Evolutionary conservation across 139 green algal genomes (phyloP).

Genomic region (Coccomyxa sp.): DNA sequence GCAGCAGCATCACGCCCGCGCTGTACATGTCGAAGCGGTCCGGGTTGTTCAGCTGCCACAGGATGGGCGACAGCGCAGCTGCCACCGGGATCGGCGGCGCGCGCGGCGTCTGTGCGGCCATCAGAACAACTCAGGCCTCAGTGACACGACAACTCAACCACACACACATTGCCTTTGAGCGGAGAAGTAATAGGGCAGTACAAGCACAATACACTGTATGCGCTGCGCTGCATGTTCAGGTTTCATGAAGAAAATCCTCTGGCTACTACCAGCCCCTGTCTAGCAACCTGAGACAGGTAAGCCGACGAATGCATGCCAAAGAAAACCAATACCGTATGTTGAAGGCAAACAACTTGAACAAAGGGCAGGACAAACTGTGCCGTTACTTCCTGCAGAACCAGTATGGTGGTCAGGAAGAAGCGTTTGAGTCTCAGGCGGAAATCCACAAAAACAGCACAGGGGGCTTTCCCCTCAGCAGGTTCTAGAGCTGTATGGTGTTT

Average conservation of each 20-base stretch:
- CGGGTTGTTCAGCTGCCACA: conserved; percentile 81
- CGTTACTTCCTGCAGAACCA: not conserved
- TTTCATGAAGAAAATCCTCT: too few relatives aligned
- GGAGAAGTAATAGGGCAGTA: too few relatives aligned
- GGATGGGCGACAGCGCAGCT: conserved; percentile 77
- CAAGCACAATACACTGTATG: too few relatives aligned
- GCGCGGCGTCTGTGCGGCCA: conserved; percentile 14
- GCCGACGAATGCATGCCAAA: too few relatives aligned
- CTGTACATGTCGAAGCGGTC: conserved; percentile 93
- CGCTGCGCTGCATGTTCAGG: too few relatives aligned
- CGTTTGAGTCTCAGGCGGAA: not conserved
- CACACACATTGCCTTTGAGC: too few relatives aligned
- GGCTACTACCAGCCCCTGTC: too few relatives aligned
- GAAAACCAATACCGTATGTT: too few relatives aligned
- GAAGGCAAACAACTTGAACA: too few relatives aligned
- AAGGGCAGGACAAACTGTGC: not conserved
- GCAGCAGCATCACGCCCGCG: conserved; percentile 66
- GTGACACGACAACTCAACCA: not conserved
- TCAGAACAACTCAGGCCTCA: not conserved
- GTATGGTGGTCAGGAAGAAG: not conserved
- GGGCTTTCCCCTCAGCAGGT: not conserved
- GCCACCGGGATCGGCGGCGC: conserved; percentile 71
- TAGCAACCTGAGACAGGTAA: too few relatives aligned
- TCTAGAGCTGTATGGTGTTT: not conserved
- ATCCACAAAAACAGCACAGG: not conserved